These are phyloP conservation scores for Xylaria intraflava DNA, from an alignment of 495 filamentous ascomycete species.

Conservation along the genomic window DNA sequence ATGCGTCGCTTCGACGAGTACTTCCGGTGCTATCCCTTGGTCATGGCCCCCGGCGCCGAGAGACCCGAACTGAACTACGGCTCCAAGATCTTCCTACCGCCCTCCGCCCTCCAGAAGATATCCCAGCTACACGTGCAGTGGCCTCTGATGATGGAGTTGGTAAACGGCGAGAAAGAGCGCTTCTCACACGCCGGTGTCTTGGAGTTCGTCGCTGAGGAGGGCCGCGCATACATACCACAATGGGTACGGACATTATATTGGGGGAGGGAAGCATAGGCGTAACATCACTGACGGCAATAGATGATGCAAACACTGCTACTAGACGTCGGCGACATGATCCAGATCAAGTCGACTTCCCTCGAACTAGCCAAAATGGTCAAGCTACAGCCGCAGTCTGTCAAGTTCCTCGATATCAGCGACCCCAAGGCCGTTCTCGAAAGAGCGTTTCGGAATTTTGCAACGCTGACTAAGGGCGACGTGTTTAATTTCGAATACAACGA, in stretches of 20 bases:
- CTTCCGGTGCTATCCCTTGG: conserved; percentile 89
- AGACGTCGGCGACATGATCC: conserved; percentile 87
- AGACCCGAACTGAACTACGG: conserved; percentile 88
- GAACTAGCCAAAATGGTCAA: conserved; percentile 88
- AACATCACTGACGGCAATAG: conserved; percentile 37
- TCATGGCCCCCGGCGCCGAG: conserved; percentile 90
- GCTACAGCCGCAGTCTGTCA: conserved; percentile 82
- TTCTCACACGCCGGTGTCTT: conserved; percentile 89
- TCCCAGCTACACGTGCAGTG: conserved; percentile 95
- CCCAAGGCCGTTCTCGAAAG: conserved; percentile 97
- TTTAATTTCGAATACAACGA: conserved; percentile 97
- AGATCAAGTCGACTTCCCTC: conserved; percentile 89
- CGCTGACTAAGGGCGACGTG: conserved; percentile 82
- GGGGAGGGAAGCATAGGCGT: background rate
- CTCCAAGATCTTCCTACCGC: conserved; percentile 93
- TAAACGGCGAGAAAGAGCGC: conserved; percentile 71
- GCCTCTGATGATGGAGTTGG: conserved; percentile 92
- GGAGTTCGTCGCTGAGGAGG: conserved; percentile 96
- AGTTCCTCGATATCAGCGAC: conserved; percentile 92
- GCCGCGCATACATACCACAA: conserved; percentile 88
- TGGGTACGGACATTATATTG: conserved; percentile 57
- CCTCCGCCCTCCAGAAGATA: conserved; percentile 91
- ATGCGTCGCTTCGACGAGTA: conserved; percentile 85
- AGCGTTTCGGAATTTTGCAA: conserved; percentile 89
- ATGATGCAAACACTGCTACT: conserved; percentile 89